Base-by-base conservation (phyloP, 2,329 filamentous ascomycete species). In the Geosmithia putterillii region DNA sequence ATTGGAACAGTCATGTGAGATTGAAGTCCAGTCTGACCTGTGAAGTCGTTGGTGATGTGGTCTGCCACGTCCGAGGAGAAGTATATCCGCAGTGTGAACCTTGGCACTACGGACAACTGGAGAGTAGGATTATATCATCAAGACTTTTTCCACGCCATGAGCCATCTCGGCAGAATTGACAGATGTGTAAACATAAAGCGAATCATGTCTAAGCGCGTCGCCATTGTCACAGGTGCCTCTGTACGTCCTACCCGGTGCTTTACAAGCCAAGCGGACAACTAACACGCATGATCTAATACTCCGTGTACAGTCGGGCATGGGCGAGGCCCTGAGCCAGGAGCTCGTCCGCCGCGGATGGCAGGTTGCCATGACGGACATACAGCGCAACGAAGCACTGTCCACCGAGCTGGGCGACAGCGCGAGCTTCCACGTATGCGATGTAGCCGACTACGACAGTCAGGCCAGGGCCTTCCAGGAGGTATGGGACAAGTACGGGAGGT, bases 391-490 rank as follows among this genome's bases (percentile, higher is more conserved):
- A 6, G 48, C 54, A 17, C 49, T 54, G 14, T 57, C 60, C 7
- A 46, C 58, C 14, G 57, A 59, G 14, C 15, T 66, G 14, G 61
- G 63, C 39, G 45, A 58, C 7, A 57, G 56, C 2, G 63, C 63
- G 2, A 54, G 53, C n/a, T 74, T 71, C 55, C 59, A 66, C 19
- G 49, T 57, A 19, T 62, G 60, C 39, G 64, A 76, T 47, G 63
- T 74, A 2, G 53, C 58, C n/a, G 59, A 61, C 17, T 74, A 73
- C 50, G 54, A 61, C 3, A 62, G 61, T 10, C 67, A 72, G 44
- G 60, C 62, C 0, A 45, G 48, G 2, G 59, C 63, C 7, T 74
- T 74, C 50, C 51, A 56, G 9, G 46, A 56, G 3, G 65, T 68
- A 0, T 70, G 62, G 57, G 45, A 56, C 7, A 59, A 58, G 35